Evolutionary conservation across 2,329 filamentous ascomycete species (phyloP), one percentile per base, ranked within the genome.

Genomic region (Saccharata proteae): DNA sequence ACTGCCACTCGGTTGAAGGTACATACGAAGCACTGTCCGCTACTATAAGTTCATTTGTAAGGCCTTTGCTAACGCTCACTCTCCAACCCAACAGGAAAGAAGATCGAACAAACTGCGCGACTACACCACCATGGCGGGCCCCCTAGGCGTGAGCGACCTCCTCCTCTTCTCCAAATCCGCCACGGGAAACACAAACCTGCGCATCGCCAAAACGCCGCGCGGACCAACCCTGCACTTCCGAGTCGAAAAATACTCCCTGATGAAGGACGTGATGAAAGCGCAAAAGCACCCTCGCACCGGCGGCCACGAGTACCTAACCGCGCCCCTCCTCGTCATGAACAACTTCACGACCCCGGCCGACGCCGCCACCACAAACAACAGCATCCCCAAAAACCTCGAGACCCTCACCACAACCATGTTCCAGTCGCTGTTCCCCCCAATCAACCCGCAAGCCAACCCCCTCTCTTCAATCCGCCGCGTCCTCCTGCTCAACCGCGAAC

Each of bases 281-380:
- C 75, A 92, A 61, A 84, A 80, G 55, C 80, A 84, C 44, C 84
- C 88, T 6, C 74, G 77, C 49, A 80, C 79, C 28, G 83, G 80
- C 40, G 88, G 48, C 27, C 49, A 88, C 52, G 84, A 93, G 54
- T 93, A 83, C 47, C 67, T 80, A 35, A 84, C 77, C 25, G 77
- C 90, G 5, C 90, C 90, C 39, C 60, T 62, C 73, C 71, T 98
- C 26, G 90, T 98, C 43, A 96, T 98, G 90, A 98, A 98, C 62
- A 94, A 93, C 57, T 93, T 98, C 57, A 72, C 73, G 22, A 78
- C 76, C 3, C 69, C 79, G 16, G 65, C 66, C 35, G 12, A 30
- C 52, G 14, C 30, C 34, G 12, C 26, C 55, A 3, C 24, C 8
- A 49, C 47, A 16, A 51, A 52, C 35, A 71, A 74, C 14, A 74